Evolutionary conservation across 2,329 filamentous ascomycete species (phyloP), one percentile per base, ranked within the genome.

Genomic region (Stagonosporopsis rhizophila): DNA sequence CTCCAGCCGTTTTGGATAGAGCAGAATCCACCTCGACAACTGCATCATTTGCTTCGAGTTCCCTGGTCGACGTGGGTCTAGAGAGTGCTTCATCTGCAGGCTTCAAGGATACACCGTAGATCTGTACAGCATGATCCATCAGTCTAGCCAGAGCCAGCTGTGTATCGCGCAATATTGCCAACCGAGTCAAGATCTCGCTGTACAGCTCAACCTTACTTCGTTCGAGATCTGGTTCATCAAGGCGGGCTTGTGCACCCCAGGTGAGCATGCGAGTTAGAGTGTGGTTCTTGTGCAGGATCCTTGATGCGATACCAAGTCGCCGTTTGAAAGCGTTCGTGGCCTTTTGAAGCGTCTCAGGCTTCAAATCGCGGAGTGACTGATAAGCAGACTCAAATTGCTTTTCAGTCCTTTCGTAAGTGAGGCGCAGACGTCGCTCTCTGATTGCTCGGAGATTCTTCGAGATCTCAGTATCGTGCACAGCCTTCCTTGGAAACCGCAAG

Each of bases 101-200:
- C 8, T 59, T 55, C 22, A 64, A 52, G 2, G 45, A 49, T n/a
- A 70, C 61, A 7, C 66, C 57, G 32, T 68, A 67, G 1, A 56
- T 44, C 20, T 65, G 59, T 52, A 73, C 62, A 17, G 65, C 60
- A 27, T 63, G 61, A 23, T 67, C 66, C 9, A 74, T 50, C 25
- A 74, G 39, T 38, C 62, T 61, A 14, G 58, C 34, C 12, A 75
- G 47, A 28, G 69, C 69, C 48, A 69, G 58, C 41, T 73, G 69
- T 17, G 70, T 73, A 30, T 75, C 71, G 40, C 68, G 57, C 11
- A 75, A 44, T 5, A 68, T 65, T 4, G 71, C 56, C 6, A 75
- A 47, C 23, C 59, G 67, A 28, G 72, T 63, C 12, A 63, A 55
- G 6, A 72, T 52, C 23, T 67, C 62, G 39, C 66, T 62, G 40